phyloP scores from a whole-genome alignment of 352 stramenopile species.

The Pythium insidiosum region DNA sequence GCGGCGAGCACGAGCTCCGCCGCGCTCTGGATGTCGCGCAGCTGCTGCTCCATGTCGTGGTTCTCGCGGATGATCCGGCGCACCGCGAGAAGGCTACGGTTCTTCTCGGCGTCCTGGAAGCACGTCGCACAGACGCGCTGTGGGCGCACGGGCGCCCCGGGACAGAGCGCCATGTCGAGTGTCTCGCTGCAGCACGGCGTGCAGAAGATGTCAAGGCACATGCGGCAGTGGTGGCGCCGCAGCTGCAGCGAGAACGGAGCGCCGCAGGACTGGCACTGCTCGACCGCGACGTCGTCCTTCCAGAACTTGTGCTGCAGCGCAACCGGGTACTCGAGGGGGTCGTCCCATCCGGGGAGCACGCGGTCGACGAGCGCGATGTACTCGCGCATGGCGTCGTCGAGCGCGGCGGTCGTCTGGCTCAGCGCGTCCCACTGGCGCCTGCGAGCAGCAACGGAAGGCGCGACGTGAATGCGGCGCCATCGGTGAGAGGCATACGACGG shows the following conservation, averaged over 20 bases:
- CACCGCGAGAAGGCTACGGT: constrained; percentile 37
- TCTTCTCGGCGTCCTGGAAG: constrained; percentile 38
- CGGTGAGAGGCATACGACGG: neutral
- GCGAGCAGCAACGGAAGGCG: neutral
- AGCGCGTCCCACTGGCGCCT: constrained; percentile 64
- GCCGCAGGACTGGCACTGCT: constrained; percentile 40
- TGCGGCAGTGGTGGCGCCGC: constrained; percentile 61
- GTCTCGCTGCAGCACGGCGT: constrained; percentile 30
- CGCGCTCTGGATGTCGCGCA: constrained; percentile 27
- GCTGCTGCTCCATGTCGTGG: constrained; percentile 44
- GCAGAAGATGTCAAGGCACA: constrained; percentile 74
- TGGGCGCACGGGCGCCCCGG: constrained; percentile 37
- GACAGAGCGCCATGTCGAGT: constrained; percentile 52
- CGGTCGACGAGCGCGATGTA: constrained; percentile 51
- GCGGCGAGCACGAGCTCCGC: constrained; percentile 23
- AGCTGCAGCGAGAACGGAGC: constrained; percentile 26
- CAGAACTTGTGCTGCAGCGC: constrained; percentile 47
- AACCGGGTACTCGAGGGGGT: constrained; percentile 40
- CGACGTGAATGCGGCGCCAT: neutral
- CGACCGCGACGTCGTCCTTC: constrained; percentile 35
- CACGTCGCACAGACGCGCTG: constrained; percentile 55
- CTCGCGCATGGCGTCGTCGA: constrained; percentile 40
- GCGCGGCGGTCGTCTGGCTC: constrained; percentile 17
- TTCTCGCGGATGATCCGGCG: constrained; percentile 49
- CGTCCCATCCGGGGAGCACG: constrained; percentile 60